phyloP scores from a whole-genome alignment of 73 alveolate genomes.

The Urostyla sp. region DNA sequence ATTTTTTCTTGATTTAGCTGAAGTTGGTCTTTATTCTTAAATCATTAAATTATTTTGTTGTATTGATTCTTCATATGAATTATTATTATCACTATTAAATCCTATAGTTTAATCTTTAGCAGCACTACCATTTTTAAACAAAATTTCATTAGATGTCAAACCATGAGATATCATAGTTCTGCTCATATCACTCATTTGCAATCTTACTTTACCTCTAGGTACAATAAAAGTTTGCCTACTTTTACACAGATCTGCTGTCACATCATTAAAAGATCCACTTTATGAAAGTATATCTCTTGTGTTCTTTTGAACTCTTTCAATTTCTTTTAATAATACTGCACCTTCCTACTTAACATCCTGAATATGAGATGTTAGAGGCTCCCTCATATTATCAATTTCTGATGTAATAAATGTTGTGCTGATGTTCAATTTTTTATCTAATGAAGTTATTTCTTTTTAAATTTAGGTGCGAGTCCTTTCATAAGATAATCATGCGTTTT shows the following conservation, averaged over 20 bases:
- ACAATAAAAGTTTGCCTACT: no score
- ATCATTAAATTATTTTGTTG: no score
- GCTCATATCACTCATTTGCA: no score
- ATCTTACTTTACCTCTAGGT: no score
- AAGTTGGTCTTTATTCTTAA: no score
- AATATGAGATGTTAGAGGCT: conserved; percentile 17
- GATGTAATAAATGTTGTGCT: background rate
- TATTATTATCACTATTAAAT: no score
- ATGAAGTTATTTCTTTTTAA: background rate
- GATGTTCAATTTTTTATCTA: conserved; percentile 9
- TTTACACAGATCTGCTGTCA: background rate
- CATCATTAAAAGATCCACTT: background rate
- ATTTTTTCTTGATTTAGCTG: no score
- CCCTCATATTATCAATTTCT: conserved; percentile 16
- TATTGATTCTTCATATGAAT: no score
- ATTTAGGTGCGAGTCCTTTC: background rate
- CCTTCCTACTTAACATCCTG: conserved; percentile 46
- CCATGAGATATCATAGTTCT: no score
- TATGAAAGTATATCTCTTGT: conserved; percentile 1
- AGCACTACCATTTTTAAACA: no score
- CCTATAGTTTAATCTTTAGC: no score
- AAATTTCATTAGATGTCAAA: no score
- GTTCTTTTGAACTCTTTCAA: conserved; percentile 19
- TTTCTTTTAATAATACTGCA: conserved; percentile 3
- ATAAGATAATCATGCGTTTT: background rate